Evolutionary conservation across 2,329 filamentous ascomycete genomes (phyloP), one percentile per base, ranked within the genome.

Genomic region (Cladophialophora immunda): DNA sequence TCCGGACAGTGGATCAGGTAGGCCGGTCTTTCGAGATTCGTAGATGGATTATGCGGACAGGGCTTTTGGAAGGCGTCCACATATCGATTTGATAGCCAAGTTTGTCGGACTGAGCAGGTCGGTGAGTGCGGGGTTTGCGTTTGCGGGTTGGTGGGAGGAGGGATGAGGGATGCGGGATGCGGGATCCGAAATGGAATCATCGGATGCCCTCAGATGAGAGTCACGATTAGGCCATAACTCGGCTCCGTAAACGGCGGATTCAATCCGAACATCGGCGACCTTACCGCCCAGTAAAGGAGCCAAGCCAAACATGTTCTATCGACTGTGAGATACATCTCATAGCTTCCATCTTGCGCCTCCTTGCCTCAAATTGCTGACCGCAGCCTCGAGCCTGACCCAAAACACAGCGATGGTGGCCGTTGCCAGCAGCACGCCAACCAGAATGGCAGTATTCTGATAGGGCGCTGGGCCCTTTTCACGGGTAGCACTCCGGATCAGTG

Each of bases 321-420:
- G 4, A n/a, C 32, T 22, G 9, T 19, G 25, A 25, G 5, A 25
- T 22, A 9, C 45, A 4, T 50, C 45, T 60, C 58, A 52, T 5
- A 60, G 27, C 41, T 38, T 60, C 58, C 58, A 60, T 19, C 27
- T 60, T 27, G 58, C 13, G 25, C 9, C 58, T n/a, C 25, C 38
- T 2, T 9, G 38, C 0, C 45, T 11, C 36, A 50, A n/a, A 50
- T 50, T 25, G 45, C 45, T 47, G 17, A 15, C 38, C 17, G 57
- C 30, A 5, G 60, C 74, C 55, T 76, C 74, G 11, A 77, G 62
- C 34, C 75, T 70, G 27, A 75, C 74, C 73, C 73, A 75, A 0
- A 76, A 45, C 22, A 72, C 74, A 8, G 74, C 71, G 29, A 73
- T n/a, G 5, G 74, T 72, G 3, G 75, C 75, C 1, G 72, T 71